Conservation (phyloP, 345 rosid genomes). For the Eucalyptus globulus region DNA sequence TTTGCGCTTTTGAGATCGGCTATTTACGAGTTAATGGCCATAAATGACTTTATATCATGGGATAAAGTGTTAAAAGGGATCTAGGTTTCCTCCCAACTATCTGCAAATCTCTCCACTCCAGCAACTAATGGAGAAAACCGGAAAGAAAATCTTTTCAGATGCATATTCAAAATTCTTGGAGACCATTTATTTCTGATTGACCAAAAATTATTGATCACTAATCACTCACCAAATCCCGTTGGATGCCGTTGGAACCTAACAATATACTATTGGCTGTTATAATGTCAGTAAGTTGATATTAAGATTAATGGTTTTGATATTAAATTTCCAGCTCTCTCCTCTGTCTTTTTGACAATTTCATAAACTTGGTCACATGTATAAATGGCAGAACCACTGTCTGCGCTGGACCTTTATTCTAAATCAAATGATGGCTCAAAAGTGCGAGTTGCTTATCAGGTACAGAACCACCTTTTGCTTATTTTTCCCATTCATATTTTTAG, state of each 20-base stretch:
- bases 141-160: background rate
- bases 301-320: background rate
- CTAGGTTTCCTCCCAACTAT: background rate
- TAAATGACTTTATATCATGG: background rate
- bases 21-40: background rate
- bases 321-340: background rate
- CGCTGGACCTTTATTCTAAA: constrained; percentile 23
- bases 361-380: background rate
- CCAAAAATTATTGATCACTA: background rate
- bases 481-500: background rate
- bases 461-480: background rate
- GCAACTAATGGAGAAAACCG: background rate
- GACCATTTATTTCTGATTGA: background rate
- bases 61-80: background rate
- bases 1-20: background rate
- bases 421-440: constrained; percentile 34
- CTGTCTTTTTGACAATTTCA: background rate
- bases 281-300: background rate
- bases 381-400: constrained; percentile 69
- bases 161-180: background rate
- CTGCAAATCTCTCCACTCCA: background rate
- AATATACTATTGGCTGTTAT: background rate
- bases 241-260: background rate
- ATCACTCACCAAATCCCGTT: background rate
- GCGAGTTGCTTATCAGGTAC: constrained; percentile 88